Percentiles rank a stretch among this genome's conserved stretches.
Conservation (phyloP, 331 rosid genomes). For the Acacia concinna region DNA sequence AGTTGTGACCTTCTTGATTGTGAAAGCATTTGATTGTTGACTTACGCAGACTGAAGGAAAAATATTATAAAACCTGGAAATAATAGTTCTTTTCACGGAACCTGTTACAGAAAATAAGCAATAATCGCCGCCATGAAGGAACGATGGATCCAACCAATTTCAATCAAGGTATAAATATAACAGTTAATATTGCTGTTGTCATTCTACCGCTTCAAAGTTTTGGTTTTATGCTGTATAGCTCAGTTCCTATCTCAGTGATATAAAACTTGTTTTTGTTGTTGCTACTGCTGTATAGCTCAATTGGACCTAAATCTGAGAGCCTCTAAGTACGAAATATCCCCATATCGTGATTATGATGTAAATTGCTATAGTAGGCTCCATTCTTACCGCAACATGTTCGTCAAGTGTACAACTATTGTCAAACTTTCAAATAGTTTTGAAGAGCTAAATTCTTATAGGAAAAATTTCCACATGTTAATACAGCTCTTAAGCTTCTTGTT, state of each 20-base stretch:
- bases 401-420: not conserved
- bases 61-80: conserved; percentile 51
- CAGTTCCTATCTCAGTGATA: not conserved
- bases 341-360: not conserved
- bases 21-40: not conserved
- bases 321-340: not conserved
- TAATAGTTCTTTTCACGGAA: conserved; percentile 35
- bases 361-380: not conserved
- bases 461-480: not conserved
- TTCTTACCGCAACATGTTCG: conserved; percentile 6
- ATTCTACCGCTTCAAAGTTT: not conserved
- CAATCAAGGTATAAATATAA: conserved; percentile 41
- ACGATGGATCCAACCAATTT: conserved; percentile 33
- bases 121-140: conserved; percentile 30
- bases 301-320: conserved; percentile 23
- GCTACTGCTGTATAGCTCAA: not conserved
- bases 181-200: not conserved
- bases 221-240: not conserved
- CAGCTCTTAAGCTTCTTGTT: not conserved
- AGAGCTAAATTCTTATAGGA: not conserved
- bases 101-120: conserved; percentile 23
- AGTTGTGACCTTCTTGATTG: conserved; percentile 16
- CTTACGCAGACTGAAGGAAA: not conserved
- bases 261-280: not conserved
- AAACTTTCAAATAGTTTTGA: not conserved